Evolutionary conservation across 2,329 filamentous ascomycete species (phyloP).

Genomic region (Metarhizium anisopliae): DNA sequence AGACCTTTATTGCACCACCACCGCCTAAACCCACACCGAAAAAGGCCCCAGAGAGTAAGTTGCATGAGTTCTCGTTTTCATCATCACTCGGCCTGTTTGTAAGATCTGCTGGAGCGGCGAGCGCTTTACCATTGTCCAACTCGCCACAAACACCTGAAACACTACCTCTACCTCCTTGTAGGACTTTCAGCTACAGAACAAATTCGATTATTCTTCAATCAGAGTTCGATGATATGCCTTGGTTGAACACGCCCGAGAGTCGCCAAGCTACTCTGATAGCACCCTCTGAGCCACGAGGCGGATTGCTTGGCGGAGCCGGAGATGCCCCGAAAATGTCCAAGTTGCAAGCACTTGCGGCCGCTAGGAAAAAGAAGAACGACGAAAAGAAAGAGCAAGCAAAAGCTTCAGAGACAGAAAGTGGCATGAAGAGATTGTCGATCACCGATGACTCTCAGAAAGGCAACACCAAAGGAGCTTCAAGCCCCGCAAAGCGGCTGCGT

Average conservation of each 20-base stretch:
- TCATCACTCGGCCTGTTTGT: constrained; percentile 15
- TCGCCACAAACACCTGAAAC: constrained; percentile 2
- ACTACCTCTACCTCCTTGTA: neutral
- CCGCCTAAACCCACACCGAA: constrained; percentile 27
- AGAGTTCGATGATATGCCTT: constrained; percentile 76
- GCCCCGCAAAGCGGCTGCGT: constrained; percentile 15
- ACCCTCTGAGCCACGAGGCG: constrained; percentile 44
- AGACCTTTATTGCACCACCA: constrained; percentile 43
- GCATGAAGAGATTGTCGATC: constrained; percentile 23
- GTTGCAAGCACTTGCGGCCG: constrained; percentile 79
- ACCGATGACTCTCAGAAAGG: constrained; percentile 20
- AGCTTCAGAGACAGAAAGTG: constrained; percentile 16
- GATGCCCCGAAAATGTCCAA: constrained; percentile 71
- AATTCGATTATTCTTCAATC: neutral
- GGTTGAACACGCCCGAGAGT: constrained; percentile 63
- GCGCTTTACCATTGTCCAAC: constrained; percentile 10
- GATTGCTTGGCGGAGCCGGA: constrained; percentile 69
- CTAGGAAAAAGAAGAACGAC: constrained; percentile 73
- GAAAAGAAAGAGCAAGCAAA: constrained; percentile 38
- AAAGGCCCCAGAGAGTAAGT: constrained; percentile 35
- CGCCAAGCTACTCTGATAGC: constrained; percentile 58
- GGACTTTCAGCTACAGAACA: neutral
- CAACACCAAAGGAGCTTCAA: constrained; percentile 10
- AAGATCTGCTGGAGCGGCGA: constrained; percentile 24
- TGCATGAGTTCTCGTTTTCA: constrained; percentile 21